Evolutionary conservation across 2,329 filamentous ascomycete genomes (phyloP), one percentile per base, ranked within the genome.

Genomic region (Penicillium vulpinum): DNA sequence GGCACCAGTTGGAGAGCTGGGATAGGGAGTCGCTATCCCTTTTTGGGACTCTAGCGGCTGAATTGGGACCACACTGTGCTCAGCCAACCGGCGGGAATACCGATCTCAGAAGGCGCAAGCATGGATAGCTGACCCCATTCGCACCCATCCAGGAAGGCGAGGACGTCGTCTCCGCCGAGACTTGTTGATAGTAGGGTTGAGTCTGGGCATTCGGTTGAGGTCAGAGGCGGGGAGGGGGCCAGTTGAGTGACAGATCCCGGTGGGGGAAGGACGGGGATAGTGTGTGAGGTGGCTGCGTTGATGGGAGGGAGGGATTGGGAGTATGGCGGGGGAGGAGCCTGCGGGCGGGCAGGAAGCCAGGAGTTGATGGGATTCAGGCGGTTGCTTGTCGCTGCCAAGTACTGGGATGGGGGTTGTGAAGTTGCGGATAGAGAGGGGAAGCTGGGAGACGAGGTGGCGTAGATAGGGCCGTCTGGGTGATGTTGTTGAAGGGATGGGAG

Each of bases 361-460:
- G 74, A 70, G 50, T 75, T 76, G 56, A 77, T 66, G 4, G 75
- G 73, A 44, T 77, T 75, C 26, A 77, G 62, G 7, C 73, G 73
- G 51, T 74, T 72, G 22, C 63, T 61, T 22, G 71, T 61, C 22
- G 65, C 62, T 8, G 62, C 56, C 22, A 67, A 56, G 45, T 70
- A 70, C 35, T 68, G 68, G 1, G 69, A 66, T 6, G 70, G 67
- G 10, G 69, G 55, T 41, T 68, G 67, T 10, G 69, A 68, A 18
- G 63, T 64, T 21, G 64, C 58, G 2, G 60, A 48, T 13, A 75
- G 51, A 5, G 72, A 69, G 8, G 73, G 71, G 9, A 74, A 66
- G 24, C 60, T 73, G 7, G 72, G 67, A 7, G 66, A 68, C 2
- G 73, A 72, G 4, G 72, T 64, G 26, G 66, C 67, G 50, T 67